phyloP scores from a whole-genome alignment of 805 yeast genomes.

The Saccharomycopsis malanga region DNA sequence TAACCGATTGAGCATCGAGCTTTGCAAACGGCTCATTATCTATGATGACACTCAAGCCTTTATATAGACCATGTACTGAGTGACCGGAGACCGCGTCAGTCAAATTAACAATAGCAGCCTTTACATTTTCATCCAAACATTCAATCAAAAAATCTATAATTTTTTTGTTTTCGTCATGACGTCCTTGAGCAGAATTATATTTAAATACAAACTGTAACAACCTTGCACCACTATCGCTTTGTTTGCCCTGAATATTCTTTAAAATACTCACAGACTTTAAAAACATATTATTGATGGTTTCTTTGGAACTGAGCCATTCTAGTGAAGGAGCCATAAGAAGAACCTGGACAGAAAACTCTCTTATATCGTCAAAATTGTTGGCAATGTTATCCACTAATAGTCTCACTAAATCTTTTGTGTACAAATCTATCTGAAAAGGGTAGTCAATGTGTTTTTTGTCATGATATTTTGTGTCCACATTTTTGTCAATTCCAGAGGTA shows the following conservation, averaged over 20 bases:
- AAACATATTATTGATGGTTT: slow-evolving; percentile 21
- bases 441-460: slow-evolving; percentile 41
- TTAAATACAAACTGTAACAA: slow-evolving; percentile 46
- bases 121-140: slow-evolving; percentile 31
- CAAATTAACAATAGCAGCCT: slow-evolving; percentile 31
- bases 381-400: slow-evolving; percentile 54
- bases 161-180: slow-evolving; percentile 8
- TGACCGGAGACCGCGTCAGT: slow-evolving; percentile 37
- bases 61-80: slow-evolving; percentile 66
- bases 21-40: slow-evolving; percentile 25
- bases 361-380: slow-evolving; percentile 72
- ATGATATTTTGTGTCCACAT: slow-evolving; percentile 31
- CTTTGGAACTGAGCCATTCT: slow-evolving; percentile 23
- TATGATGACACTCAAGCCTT: slow-evolving; percentile 46
- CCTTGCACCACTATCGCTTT: slow-evolving; percentile 75
- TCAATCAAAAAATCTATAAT: slow-evolving; percentile 26
- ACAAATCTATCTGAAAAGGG: slow-evolving; percentile 43
- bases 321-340: slow-evolving; percentile 38
- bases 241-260: slow-evolving; percentile 39
- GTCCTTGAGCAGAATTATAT: slow-evolving; percentile 26
- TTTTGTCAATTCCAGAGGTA: slow-evolving; percentile 49
- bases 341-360: slow-evolving; percentile 43
- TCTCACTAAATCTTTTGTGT: slow-evolving; percentile 34
- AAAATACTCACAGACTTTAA: slow-evolving; percentile 28
- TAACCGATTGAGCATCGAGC: slow-evolving; percentile 1